These are phyloP conservation scores for Leishmania tarentolae DNA, from an alignment of 208 protist genomes.

Conservation along the genomic window DNA sequence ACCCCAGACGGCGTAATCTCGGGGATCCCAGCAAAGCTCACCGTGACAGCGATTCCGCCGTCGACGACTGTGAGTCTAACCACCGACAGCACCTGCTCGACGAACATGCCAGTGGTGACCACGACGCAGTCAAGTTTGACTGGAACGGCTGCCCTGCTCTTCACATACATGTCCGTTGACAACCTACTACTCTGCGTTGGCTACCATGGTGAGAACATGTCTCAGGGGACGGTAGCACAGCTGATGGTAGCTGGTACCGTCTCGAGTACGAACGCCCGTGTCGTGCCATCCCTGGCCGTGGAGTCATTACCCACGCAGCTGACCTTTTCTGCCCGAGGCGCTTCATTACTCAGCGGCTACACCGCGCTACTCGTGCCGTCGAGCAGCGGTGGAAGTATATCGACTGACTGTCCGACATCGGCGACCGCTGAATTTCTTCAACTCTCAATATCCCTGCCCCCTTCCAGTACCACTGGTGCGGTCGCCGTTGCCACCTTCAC, in stretches of 20 bases:
- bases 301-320: slow-evolving; percentile 33
- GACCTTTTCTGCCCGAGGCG: slow-evolving; percentile 46
- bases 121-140: slow-evolving; percentile 33
- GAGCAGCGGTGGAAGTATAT: neutral
- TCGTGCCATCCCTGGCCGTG: slow-evolving; percentile 40
- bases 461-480: neutral
- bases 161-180: slow-evolving; percentile 20
- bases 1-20: slow-evolving; percentile 42
- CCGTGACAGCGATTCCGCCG: slow-evolving; percentile 36
- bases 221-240: slow-evolving; percentile 22
- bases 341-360: slow-evolving; percentile 30
- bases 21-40: slow-evolving; percentile 30
- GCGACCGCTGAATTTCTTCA: slow-evolving; percentile 15
- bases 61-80: slow-evolving; percentile 36
- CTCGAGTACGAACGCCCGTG: slow-evolving; percentile 7
- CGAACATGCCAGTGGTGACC: slow-evolving; percentile 25
- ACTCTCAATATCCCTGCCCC: slow-evolving; percentile 13
- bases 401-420: slow-evolving; percentile 15
- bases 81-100: slow-evolving; percentile 17
- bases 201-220: slow-evolving; percentile 44
- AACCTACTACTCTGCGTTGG: slow-evolving; percentile 54
- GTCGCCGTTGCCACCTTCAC: slow-evolving; percentile 36
- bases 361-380: slow-evolving; percentile 22
- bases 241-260: slow-evolving; percentile 32
- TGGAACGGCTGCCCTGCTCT: slow-evolving; percentile 27